Evolutionary conservation across 306 rosid species (phyloP).

Genomic region (Glycine soja): DNA sequence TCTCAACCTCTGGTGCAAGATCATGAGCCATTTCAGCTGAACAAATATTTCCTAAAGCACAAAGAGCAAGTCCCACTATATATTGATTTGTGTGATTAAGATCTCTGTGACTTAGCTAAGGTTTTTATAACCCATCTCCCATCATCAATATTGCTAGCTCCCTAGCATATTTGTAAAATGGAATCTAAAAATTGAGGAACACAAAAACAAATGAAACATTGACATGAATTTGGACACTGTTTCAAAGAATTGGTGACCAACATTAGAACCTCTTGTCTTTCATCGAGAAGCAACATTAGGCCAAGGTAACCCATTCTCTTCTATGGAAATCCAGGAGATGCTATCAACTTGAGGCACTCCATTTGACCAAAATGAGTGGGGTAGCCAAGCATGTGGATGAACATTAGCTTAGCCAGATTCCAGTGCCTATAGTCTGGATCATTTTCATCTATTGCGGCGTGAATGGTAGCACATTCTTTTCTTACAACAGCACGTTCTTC

Average conservation of each 20-base stretch:
- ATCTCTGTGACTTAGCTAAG: slow-evolving; percentile 18
- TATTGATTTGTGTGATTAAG: slow-evolving; percentile 22
- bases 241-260: slow-evolving; percentile 23
- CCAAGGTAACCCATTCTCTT: slow-evolving; percentile 30
- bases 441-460: not conserved
- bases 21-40: slow-evolving; percentile 77
- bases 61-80: slow-evolving; percentile 21
- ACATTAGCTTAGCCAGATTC: slow-evolving; percentile 31
- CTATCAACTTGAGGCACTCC: slow-evolving; percentile 27
- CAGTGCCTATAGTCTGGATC: not conserved
- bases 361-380: slow-evolving; percentile 17
- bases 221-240: slow-evolving; percentile 13
- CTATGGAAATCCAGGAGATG: slow-evolving; percentile 12
- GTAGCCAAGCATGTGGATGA: slow-evolving; percentile 32
- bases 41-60: slow-evolving; percentile 23
- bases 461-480: slow-evolving; percentile 19
- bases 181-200: not conserved
- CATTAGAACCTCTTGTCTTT: slow-evolving; percentile 23
- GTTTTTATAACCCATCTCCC: not conserved
- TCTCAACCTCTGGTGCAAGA: slow-evolving; percentile 97
- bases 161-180: not conserved
- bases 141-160: not conserved
- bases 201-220: not conserved
- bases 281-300: slow-evolving; percentile 19
- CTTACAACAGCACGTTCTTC: slow-evolving; percentile 26